Percentiles rank a stretch among this genome's conserved stretches.
Conservation (phyloP, 371 early-diverging fungal genomes). For the Apophysomyces ossiformis region DNA sequence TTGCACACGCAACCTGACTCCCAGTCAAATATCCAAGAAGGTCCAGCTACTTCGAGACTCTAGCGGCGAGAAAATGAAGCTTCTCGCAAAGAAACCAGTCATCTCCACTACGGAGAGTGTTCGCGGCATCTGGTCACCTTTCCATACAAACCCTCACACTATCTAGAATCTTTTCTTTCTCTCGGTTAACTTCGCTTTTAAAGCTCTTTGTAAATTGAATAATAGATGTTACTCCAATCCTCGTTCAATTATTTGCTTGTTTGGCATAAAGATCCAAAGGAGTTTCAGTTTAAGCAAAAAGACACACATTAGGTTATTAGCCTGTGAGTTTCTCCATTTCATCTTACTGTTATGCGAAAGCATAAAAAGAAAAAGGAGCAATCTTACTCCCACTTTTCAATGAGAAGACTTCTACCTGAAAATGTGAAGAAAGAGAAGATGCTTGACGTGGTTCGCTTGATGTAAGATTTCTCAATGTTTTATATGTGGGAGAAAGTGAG, state of each 20-base stretch:
- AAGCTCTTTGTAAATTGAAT: slow-evolving; percentile 3
- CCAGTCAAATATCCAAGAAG: slow-evolving; percentile 65
- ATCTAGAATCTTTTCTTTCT: slow-evolving; percentile 43
- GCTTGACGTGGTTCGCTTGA: too few relatives aligned
- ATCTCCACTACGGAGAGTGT: slow-evolving; percentile 81
- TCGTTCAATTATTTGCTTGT: not conserved
- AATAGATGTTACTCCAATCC: slow-evolving; percentile 5
- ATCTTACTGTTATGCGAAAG: too few relatives aligned
- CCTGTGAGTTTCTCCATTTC: too few relatives aligned
- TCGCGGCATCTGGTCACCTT: slow-evolving; percentile 90
- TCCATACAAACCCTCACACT: slow-evolving; percentile 73
- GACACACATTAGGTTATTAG: too few relatives aligned
- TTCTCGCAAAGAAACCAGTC: slow-evolving; percentile 74
- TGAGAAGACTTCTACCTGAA: too few relatives aligned
- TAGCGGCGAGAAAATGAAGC: slow-evolving; percentile 66
- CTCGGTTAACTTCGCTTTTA: not conserved
- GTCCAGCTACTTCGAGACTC: slow-evolving; percentile 71
- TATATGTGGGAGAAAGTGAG: too few relatives aligned
- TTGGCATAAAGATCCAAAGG: not conserved
- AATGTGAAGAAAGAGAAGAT: too few relatives aligned
- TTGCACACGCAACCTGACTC: slow-evolving; percentile 70
- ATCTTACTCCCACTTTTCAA: too few relatives aligned
- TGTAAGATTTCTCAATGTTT: too few relatives aligned
- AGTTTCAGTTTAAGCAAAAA: not conserved
- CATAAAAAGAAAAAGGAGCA: too few relatives aligned